Evolutionary conservation across 1,139 yeast species (phyloP).

Genomic region (Kodamaea alishanica): DNA sequence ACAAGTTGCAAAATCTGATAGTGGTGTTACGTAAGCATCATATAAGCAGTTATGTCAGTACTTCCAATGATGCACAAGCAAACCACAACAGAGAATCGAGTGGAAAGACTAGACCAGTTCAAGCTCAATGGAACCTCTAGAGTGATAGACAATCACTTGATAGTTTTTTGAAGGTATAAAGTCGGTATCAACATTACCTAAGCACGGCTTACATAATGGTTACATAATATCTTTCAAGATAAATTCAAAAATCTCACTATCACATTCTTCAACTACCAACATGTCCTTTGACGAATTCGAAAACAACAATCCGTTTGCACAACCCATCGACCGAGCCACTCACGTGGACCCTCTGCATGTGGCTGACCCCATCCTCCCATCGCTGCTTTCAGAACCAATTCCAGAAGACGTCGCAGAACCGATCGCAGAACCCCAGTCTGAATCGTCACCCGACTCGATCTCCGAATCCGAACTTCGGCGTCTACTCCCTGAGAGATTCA

Average conservation of each 20-base stretch:
- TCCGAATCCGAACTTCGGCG: slow-evolving; percentile 39
- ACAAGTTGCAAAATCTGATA: no score
- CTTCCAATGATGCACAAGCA: no score
- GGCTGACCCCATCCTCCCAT: background rate
- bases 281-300: slow-evolving; percentile 61
- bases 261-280: background rate
- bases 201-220: background rate
- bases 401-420: slow-evolving; percentile 3
- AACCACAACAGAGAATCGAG: no score
- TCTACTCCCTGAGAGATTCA: slow-evolving; percentile 51
- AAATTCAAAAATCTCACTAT: background rate
- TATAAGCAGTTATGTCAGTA: no score
- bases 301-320: slow-evolving; percentile 61
- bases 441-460: slow-evolving; percentile 13
- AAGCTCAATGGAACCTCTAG: no score
- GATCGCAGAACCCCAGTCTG: slow-evolving; percentile 1
- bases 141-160: background rate
- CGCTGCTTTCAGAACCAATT: background rate
- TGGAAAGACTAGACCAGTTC: no score
- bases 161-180: background rate
- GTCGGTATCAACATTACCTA: background rate
- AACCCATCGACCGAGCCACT: slow-evolving; percentile 20
- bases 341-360: no score
- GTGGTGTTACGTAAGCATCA: no score
- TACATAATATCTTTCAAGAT: background rate